Percentiles rank a stretch among this genome's conserved stretches.
Evolutionary conservation across 495 filamentous ascomycete genomes (phyloP).

Genomic region (Aspergillus bertholletiae): DNA sequence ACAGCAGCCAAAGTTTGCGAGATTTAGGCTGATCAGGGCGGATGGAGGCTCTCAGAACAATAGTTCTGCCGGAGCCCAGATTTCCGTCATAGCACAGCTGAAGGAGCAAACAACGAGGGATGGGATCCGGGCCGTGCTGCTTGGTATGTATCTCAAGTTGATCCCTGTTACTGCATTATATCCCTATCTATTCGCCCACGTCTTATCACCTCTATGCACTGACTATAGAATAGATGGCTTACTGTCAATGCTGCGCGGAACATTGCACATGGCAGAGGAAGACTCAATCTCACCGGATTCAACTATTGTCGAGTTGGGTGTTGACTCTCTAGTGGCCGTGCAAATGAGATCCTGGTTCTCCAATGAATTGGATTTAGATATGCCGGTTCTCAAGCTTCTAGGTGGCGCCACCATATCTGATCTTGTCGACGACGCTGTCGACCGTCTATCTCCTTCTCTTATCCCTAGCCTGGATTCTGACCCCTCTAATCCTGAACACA

Average conservation of each 20-base stretch:
- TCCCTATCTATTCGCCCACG: no score
- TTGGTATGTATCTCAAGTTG: no score
- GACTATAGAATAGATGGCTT: background rate
- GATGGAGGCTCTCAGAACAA: background rate
- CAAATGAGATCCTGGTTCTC: constrained; percentile 35
- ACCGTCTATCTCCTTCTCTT: background rate
- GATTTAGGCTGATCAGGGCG: background rate
- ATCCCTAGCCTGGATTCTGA: background rate
- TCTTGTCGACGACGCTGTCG: background rate
- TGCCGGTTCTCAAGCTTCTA: constrained; percentile 45
- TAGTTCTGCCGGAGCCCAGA: background rate
- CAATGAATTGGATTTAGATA: constrained; percentile 33
- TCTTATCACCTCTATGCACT: no score
- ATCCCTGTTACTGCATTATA: no score
- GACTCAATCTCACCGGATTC: no score
- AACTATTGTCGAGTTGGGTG: constrained; percentile 37
- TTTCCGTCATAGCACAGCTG: no score
- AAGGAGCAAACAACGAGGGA: no score
- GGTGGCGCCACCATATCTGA: background rate
- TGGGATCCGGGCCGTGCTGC: no score
- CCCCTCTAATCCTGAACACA: no score
- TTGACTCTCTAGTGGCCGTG: constrained; percentile 34
- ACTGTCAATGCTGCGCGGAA: background rate
- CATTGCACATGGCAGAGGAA: no score
- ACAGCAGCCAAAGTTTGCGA: background rate